Evolutionary conservation across 1,284 basidiomycete genomes (phyloP), one percentile per base, ranked within the genome.

Genomic region (Sparassis latifolia): DNA sequence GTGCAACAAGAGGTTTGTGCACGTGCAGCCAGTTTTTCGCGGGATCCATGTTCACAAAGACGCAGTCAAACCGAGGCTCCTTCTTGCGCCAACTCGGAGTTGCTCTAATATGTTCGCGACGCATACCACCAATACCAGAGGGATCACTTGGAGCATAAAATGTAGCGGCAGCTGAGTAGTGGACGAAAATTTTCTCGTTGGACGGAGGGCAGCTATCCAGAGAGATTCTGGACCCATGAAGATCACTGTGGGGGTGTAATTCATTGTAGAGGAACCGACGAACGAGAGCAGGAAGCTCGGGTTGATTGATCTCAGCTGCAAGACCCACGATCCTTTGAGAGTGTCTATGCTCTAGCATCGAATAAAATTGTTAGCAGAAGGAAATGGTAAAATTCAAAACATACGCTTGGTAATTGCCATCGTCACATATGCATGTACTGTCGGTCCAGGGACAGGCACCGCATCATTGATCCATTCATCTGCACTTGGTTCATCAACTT

Each of bases 1-100:
- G 49, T 7, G 43, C 55, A 29, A 50, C 39, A 3, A 44, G 20
- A 4, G 52, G 10, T 1, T 42, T 3, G n/a, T n/a, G n/a, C 33
- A 37, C 35, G 35, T 37, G 5, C 53, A 37, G 2, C 55, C 35
- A 6, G 6, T 6, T 12, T 6, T 12, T 6, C 6, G 35, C 12
- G 7, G 35, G 35, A 37, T 37, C 35, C 12, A 12, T 37, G 7
- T 12, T 12, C 7, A 37, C 35, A 6, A 37, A 27, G 5, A 42
- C 40, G 5, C 7, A 7, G 28, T 42, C 40, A 27, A 10, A 27
- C 40, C 40, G 27, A 7, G 40, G 7, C 6, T 10, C 6, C 6
- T 28, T 27, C 5, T 10, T 10, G 27, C 40, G 27, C 40, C 40
- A 42, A 6, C 10, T 10, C 10, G 27, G 40, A 27, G 6, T 42